Conservation (phyloP, 768 basidiomycete genomes). For the Bullera alba region DNA sequence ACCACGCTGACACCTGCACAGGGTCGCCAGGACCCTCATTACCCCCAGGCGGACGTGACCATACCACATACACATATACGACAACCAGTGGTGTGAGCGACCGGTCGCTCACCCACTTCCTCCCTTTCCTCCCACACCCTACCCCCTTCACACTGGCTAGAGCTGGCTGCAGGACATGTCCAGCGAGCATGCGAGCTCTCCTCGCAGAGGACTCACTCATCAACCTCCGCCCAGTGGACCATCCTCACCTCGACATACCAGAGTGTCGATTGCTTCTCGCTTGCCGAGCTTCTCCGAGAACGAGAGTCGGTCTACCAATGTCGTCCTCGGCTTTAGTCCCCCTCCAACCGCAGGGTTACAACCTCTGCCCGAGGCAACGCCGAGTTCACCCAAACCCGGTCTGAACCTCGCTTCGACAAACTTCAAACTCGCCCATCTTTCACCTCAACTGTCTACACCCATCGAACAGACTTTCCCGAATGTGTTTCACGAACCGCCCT, state of each 20-base stretch:
- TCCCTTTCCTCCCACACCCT: constrained; percentile 1
- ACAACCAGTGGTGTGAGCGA: constrained; percentile 2
- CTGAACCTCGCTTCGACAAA: not conserved
- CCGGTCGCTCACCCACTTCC: constrained; percentile 11
- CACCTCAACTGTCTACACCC: constrained; percentile 25
- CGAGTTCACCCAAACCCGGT: not conserved
- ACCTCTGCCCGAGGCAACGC: not conserved
- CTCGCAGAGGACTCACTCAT: constrained; percentile 1
- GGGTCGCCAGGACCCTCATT: too few species aligned
- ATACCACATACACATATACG: constrained; percentile 2
- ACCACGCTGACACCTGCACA: too few species aligned
- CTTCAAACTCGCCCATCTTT: constrained; percentile 12
- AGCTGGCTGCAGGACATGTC: not conserved
- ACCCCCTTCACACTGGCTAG: not conserved
- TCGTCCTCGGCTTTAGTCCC: not conserved
- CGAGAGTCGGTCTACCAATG: not conserved
- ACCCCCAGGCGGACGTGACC: constrained; percentile 20
- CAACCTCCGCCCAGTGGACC: not conserved
- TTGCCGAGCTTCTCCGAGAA: not conserved
- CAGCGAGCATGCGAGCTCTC: constrained; percentile 1
- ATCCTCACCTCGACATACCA: not conserved
- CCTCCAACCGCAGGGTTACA: not conserved
- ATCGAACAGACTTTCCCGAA: constrained; percentile 17
- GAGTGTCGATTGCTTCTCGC: not conserved
- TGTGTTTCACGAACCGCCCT: constrained; percentile 11